Evolutionary conservation across 176 grass and related monocot species (phyloP), one percentile per base, ranked within the genome.

Genomic region (Bolboschoenus planiculmis): DNA sequence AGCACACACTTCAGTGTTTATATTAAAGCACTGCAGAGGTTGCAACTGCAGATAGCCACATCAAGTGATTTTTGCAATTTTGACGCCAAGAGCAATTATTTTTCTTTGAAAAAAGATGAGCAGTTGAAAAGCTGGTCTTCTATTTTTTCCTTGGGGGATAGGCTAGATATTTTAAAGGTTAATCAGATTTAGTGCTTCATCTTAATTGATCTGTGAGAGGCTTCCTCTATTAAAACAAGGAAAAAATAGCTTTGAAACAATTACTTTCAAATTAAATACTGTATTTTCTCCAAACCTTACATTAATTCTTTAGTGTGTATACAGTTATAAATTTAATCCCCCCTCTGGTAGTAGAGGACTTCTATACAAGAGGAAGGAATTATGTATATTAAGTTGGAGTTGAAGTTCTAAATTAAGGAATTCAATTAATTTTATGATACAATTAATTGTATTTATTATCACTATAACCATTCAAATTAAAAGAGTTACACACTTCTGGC

Each of bases 81-180:
- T 90, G 91, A 91, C 34, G 78, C 84, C 54, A 93, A 73, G 14
- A 85, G 78, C 23, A 84, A 80, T 27, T 84, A 89, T 77, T 87
- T 88, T 85, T 88, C 93, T 54, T 79, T 87, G 89, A 90, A 83
- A 79, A 90, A 88, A 43, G 89, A 89, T 82, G 89, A 91, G 6
- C 81, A 91, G 84, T 58, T 85, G 50, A 90, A 90, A 86, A 87
- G 83, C 68, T 85, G 83, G 27, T 84, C 78, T 79, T 91, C 90
- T 85, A 91, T 97, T 81, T 97, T 97, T 91, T 89, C 91, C 46
- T 88, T 93, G 86, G 94, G 94, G 56, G 86, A 93, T 80, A 90
- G 91, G 74, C 79, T 90, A 93, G 86, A 93, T 70, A 91, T 97
- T 83, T 90, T 97, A 62, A 97, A 97, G 89, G 94, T 93, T 60